These are phyloP conservation scores for Tephrocybe rancida DNA, from an alignment of 768 basidiomycete species.

Conservation along the genomic window DNA sequence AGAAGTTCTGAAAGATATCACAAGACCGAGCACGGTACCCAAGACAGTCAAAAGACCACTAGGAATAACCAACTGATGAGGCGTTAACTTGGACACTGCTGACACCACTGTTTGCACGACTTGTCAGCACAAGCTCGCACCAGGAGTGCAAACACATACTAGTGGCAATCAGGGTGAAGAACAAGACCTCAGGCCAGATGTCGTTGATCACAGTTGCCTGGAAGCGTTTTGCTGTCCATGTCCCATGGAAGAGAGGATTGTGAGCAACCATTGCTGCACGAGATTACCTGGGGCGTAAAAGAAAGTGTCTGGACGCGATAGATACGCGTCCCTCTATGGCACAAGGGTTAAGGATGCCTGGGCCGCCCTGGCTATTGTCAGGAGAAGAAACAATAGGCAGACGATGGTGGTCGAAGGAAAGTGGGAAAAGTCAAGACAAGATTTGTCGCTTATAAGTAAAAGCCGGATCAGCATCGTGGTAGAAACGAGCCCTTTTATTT, in stretches of 20 bases:
- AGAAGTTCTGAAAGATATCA: conserved; percentile 73
- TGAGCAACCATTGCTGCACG: conserved; percentile 38
- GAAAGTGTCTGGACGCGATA: not conserved
- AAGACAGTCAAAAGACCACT: conserved; percentile 66
- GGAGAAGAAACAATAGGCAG: not conserved
- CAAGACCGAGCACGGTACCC: conserved; percentile 73
- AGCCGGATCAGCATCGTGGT: conserved; percentile 18
- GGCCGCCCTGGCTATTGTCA: not conserved
- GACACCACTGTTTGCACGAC: conserved; percentile 49
- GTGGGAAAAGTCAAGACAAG: not conserved
- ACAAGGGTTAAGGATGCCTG: not conserved
- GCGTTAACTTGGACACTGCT: conserved; percentile 51
- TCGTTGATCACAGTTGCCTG: conserved; percentile 64
- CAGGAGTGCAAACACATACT: conserved; percentile 35
- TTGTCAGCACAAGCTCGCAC: not conserved
- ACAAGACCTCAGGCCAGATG: conserved; percentile 64
- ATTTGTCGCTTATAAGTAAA: conserved; percentile 5
- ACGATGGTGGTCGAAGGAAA: not conserved
- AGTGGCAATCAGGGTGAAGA: conserved; percentile 62
- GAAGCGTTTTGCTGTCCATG: conserved; percentile 52
- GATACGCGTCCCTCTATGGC: not conserved
- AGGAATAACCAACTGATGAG: conserved; percentile 49
- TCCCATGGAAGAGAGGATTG: conserved; percentile 49
- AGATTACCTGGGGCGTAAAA: not conserved
- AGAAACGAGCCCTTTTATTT: conserved; percentile 13